Evolutionary conservation across 75 land plant species (phyloP).

Genomic region (Pseudotsuga menziesii): DNA sequence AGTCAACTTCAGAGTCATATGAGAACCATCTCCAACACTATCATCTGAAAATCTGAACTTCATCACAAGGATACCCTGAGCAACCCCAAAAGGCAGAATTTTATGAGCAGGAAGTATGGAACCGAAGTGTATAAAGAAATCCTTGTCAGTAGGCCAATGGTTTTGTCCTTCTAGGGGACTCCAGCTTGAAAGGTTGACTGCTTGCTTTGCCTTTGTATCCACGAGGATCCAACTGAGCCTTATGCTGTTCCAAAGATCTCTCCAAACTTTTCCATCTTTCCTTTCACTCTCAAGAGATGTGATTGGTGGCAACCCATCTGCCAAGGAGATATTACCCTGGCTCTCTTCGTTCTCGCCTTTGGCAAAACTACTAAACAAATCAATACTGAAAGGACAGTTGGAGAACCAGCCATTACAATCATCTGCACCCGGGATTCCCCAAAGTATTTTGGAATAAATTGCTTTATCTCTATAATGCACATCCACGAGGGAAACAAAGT

Average conservation of each 20-base stretch:
- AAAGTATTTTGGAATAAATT: conserved; percentile 17
- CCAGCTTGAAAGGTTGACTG: conserved; percentile 47
- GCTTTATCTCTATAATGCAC: conserved; percentile 29
- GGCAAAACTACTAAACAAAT: conserved; percentile 7
- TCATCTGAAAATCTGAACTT: conserved; percentile 12
- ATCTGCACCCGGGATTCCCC: conserved; percentile 33
- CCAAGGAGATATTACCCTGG: background rate
- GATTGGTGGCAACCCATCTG: conserved; percentile 8
- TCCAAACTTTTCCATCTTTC: conserved; percentile 36
- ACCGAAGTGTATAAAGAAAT: conserved; percentile 30
- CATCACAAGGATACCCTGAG: conserved; percentile 30
- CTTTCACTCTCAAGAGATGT: conserved; percentile 21
- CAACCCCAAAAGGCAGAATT: background rate
- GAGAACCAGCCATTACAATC: conserved; percentile 34
- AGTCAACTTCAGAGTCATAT: conserved; percentile 15
- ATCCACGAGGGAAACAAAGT: conserved; percentile 39
- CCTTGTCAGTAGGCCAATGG: conserved; percentile 48
- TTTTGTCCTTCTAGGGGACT: conserved; percentile 30
- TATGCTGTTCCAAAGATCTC: conserved; percentile 22
- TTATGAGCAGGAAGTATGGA: conserved; percentile 22
- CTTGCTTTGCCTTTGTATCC: conserved; percentile 19
- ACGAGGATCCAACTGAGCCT: conserved; percentile 47
- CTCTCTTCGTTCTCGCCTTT: conserved; percentile 14
- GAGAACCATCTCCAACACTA: background rate
- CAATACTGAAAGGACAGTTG: conserved; percentile 41